Conservation (phyloP, 192 early-diverging fungal species). For the Mortierella alpina region DNA sequence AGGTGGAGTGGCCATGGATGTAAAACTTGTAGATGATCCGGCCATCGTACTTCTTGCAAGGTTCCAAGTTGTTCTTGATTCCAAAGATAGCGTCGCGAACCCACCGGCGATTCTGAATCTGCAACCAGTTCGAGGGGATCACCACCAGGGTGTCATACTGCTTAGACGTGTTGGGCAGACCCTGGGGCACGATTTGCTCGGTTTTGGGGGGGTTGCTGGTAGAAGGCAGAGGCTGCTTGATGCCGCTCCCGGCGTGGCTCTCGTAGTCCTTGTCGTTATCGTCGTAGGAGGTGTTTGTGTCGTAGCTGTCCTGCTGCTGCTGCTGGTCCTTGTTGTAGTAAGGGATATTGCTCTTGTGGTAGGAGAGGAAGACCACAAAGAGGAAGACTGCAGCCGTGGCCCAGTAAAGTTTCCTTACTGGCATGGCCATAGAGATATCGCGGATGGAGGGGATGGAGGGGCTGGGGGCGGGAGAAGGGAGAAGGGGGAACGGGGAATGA, state of each 20-base stretch:
- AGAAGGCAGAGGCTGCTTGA: neutral
- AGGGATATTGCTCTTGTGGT: conserved; percentile 22
- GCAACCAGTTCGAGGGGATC: conserved; percentile 55
- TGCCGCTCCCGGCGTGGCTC: neutral
- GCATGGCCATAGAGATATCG: conserved; percentile 16
- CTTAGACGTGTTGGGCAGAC: conserved; percentile 38
- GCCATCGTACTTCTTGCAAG: conserved; percentile 58
- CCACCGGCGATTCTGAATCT: conserved; percentile 56
- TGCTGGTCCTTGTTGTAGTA: neutral
- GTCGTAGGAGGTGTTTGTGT: conserved; percentile 8
- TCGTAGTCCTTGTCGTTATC: conserved; percentile 17
- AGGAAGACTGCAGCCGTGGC: conserved; percentile 34
- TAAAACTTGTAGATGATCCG: conserved; percentile 61
- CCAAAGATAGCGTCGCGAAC: conserved; percentile 67
- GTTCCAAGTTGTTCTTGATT: conserved; percentile 60
- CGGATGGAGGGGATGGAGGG: neutral
- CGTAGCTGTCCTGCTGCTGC: neutral
- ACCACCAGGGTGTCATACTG: conserved; percentile 62
- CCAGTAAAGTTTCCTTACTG: conserved; percentile 36
- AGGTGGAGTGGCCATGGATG: conserved; percentile 43
- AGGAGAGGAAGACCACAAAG: conserved; percentile 32
- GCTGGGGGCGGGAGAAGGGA: neutral
- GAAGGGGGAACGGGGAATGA: conserved; percentile 1
- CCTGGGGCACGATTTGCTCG: neutral
- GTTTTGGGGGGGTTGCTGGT: neutral